Evolutionary conservation across 805 yeast genomes (phyloP).

Genomic region (Lipomyces yamanashiensis): DNA sequence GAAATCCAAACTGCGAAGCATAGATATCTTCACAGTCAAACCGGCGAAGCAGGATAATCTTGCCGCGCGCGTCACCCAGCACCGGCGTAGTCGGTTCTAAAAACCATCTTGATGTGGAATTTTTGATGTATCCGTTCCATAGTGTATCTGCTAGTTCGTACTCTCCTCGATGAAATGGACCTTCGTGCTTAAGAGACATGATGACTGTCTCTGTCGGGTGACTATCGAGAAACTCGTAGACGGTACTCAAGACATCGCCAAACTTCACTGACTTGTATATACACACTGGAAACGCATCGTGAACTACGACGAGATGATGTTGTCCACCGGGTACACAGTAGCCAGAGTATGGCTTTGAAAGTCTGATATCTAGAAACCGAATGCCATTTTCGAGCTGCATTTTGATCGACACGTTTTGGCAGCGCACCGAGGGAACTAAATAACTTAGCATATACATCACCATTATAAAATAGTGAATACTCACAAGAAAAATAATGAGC

Average conservation of each 20-base stretch:
- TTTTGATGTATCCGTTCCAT: conserved; percentile 60
- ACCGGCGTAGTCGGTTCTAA: conserved; percentile 60
- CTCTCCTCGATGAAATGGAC: conserved; percentile 67
- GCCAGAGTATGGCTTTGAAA: conserved; percentile 61
- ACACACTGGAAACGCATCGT: conserved; percentile 76
- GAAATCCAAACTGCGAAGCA: conserved; percentile 59
- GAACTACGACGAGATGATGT: conserved; percentile 64
- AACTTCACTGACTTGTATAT: conserved; percentile 62
- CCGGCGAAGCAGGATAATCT: conserved; percentile 67
- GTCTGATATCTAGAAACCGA: conserved; percentile 72
- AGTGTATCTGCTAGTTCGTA: conserved; percentile 66
- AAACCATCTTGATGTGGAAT: conserved; percentile 62
- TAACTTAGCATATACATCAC: background rate
- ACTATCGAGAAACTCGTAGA: conserved; percentile 59
- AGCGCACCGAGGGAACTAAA: conserved; percentile 69
- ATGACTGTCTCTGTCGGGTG: conserved; percentile 65
- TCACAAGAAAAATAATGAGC: conserved; percentile 64
- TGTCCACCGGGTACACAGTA: conserved; percentile 47
- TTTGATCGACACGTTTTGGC: conserved; percentile 65
- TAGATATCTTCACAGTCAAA: conserved; percentile 45
- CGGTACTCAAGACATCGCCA: conserved; percentile 57
- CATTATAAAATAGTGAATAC: conserved; percentile 1
- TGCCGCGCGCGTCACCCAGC: conserved; percentile 68
- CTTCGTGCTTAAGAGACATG: conserved; percentile 75
- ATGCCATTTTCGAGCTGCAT: conserved; percentile 74